Evolutionary conservation across 139 green algal genomes (phyloP).

Genomic region (Coelastrella sp.): DNA sequence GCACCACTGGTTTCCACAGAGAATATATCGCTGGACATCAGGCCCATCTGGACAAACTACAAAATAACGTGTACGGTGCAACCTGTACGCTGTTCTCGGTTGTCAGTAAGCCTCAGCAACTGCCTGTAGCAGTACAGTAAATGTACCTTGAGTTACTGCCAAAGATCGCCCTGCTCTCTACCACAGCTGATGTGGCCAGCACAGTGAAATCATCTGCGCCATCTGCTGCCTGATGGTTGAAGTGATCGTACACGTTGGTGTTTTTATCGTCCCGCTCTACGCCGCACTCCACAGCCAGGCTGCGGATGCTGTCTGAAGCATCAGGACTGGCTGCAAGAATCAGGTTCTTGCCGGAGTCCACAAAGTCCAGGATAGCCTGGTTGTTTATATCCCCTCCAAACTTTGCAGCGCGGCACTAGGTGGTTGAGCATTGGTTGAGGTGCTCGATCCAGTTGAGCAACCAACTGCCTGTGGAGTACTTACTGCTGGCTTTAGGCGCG

Average conservation of each 20-base stretch:
- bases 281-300: constrained; percentile 75
- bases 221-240: constrained; percentile 41
- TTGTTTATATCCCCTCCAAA: constrained; percentile 77
- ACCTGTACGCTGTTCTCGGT: too few species aligned
- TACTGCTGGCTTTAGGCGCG: constrained; percentile 62
- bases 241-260: constrained; percentile 65
- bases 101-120: too few species aligned
- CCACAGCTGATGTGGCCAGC: constrained; percentile 35
- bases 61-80: too few species aligned
- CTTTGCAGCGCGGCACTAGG: constrained; percentile 52
- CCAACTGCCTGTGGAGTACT: neutral
- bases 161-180: constrained; percentile 42
- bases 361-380: constrained; percentile 84
- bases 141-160: constrained; percentile 13
- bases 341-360: constrained; percentile 87
- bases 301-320: constrained; percentile 62
- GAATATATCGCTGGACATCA: too few species aligned
- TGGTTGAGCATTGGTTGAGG: neutral
- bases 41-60: too few species aligned
- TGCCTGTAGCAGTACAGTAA: too few species aligned
- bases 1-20: too few species aligned
- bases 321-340: constrained; percentile 76
- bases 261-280: constrained; percentile 84
- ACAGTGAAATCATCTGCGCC: constrained; percentile 56
- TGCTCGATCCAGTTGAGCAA: neutral